Conservation (phyloP, 1,139 yeast genomes). For the Protomyces macrosporus region DNA sequence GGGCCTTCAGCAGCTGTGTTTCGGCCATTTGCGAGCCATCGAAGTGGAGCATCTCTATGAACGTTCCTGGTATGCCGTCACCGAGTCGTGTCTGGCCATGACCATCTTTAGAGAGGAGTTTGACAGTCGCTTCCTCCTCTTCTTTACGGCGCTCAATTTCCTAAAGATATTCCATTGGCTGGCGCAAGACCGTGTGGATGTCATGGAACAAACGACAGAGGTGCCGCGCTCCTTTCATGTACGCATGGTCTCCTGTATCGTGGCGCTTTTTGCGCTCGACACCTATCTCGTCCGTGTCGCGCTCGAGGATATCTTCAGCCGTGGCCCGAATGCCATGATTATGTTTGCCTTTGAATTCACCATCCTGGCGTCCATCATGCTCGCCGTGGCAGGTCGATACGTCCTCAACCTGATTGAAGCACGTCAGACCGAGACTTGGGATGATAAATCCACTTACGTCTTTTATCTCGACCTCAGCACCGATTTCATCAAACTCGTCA, state of each 20-base stretch:
- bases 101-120: slow-evolving; percentile 57
- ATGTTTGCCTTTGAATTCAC: slow-evolving; percentile 74
- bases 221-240: slow-evolving; percentile 32
- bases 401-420: slow-evolving; percentile 56
- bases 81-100: slow-evolving; percentile 60
- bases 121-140: slow-evolving; percentile 45
- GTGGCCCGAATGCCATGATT: slow-evolving; percentile 49
- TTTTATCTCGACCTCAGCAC: slow-evolving; percentile 28
- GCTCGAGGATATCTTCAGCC: slow-evolving; percentile 51
- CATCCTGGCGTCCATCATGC: slow-evolving; percentile 54
- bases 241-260: slow-evolving; percentile 43
- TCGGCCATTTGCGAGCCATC: slow-evolving; percentile 68
- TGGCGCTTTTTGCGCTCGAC: slow-evolving; percentile 49
- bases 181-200: slow-evolving; percentile 43
- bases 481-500: slow-evolving; percentile 40
- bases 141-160: slow-evolving; percentile 46
- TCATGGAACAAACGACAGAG: slow-evolving; percentile 34
- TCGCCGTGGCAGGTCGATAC: slow-evolving; percentile 49
- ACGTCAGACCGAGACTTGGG: slow-evolving; percentile 47
- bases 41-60: slow-evolving; percentile 78
- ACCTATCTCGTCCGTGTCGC: slow-evolving; percentile 51
- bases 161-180: slow-evolving; percentile 73
- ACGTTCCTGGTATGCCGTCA: slow-evolving; percentile 57
- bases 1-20: slow-evolving; percentile 49
- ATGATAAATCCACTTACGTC: slow-evolving; percentile 26